A percentile compares a stretch with the other conserved stretches of the same genome.
Conservation (phyloP, 805 yeast species). For the Pichia rugopelliculosa region DNA sequence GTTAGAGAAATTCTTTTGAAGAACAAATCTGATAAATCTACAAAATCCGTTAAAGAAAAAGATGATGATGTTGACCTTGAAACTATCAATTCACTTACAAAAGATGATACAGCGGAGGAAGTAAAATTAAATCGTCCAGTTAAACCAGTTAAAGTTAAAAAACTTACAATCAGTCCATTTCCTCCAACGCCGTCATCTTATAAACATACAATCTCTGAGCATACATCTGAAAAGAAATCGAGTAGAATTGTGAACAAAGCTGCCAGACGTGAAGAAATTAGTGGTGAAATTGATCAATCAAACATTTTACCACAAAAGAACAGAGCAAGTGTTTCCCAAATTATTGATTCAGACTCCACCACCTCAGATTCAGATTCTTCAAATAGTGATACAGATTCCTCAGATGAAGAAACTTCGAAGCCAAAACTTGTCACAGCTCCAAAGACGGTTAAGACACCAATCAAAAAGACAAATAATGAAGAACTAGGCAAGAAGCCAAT, state of each 20-base stretch:
- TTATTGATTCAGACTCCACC: not conserved
- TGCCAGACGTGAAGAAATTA: slow-evolving; percentile 19
- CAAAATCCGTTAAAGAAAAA: not conserved
- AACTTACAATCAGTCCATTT: not conserved
- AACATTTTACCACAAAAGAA: slow-evolving; percentile 17
- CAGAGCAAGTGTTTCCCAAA: not conserved
- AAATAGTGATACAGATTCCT: slow-evolving; percentile 17
- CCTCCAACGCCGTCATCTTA: not conserved
- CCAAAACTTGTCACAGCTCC: slow-evolving; percentile 44
- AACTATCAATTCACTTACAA: slow-evolving; percentile 4
- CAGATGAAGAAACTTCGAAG: slow-evolving; percentile 21
- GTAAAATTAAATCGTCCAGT: slow-evolving; percentile 1
- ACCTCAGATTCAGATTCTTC: not conserved
- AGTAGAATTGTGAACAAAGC: slow-evolving; percentile 10
- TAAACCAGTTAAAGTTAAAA: slow-evolving; percentile 7
- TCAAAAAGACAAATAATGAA: not conserved
- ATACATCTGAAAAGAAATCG: not conserved
- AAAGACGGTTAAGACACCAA: not conserved
- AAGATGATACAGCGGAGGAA: slow-evolving; percentile 8
- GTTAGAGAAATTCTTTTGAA: not conserved
- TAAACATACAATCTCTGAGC: not conserved
- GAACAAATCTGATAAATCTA: not conserved
- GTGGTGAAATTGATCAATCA: slow-evolving; percentile 19
- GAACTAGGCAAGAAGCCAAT: not conserved
- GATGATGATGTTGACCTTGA: slow-evolving; percentile 2